Conservation (phyloP, 805 yeast genomes). For the Blastobotrys terrestris region DNA sequence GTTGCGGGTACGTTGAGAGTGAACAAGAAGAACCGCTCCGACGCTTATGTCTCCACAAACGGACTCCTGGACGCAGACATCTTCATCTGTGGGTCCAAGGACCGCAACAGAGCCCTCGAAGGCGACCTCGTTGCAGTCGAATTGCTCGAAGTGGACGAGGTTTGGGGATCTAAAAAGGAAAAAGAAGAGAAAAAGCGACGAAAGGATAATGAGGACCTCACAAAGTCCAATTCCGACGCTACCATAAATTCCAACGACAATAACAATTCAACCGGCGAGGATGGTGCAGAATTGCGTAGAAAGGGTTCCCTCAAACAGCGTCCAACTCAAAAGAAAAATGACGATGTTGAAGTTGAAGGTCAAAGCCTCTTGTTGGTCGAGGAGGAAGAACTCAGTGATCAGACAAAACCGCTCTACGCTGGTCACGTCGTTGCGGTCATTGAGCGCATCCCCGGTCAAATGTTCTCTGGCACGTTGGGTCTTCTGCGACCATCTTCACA, state of each 20-base stretch:
- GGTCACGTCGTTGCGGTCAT: constrained; percentile 98
- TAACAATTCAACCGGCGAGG: constrained; percentile 13
- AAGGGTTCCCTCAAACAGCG: constrained; percentile 89
- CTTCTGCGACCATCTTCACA: constrained; percentile 93
- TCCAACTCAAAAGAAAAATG: constrained; percentile 95
- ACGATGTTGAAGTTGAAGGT: constrained; percentile 98
- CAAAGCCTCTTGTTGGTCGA: constrained; percentile 86
- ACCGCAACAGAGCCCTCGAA: constrained; percentile 94
- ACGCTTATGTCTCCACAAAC: constrained; percentile 97
- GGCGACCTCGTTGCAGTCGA: constrained; percentile 97
- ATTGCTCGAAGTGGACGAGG: constrained; percentile 90
- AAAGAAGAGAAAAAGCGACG: constrained; percentile 96
- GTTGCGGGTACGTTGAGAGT: constrained; percentile 92
- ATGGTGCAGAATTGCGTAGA: constrained; percentile 43
- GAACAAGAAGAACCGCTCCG: constrained; percentile 92
- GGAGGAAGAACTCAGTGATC: constrained; percentile 93
- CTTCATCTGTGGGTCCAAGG: constrained; percentile 96
- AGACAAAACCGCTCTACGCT: constrained; percentile 87
- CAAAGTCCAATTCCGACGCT: constrained; percentile 41
- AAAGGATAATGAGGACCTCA: constrained; percentile 37
- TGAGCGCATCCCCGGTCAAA: constrained; percentile 95
- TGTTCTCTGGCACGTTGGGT: constrained; percentile 91
- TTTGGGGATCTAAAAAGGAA: constrained; percentile 93
- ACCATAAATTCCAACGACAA: constrained; percentile 41
- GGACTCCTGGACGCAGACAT: constrained; percentile 94